Evolutionary conservation across 1,284 basidiomycete species (phyloP).

Genomic region (Sanguinoderma infundibulare): DNA sequence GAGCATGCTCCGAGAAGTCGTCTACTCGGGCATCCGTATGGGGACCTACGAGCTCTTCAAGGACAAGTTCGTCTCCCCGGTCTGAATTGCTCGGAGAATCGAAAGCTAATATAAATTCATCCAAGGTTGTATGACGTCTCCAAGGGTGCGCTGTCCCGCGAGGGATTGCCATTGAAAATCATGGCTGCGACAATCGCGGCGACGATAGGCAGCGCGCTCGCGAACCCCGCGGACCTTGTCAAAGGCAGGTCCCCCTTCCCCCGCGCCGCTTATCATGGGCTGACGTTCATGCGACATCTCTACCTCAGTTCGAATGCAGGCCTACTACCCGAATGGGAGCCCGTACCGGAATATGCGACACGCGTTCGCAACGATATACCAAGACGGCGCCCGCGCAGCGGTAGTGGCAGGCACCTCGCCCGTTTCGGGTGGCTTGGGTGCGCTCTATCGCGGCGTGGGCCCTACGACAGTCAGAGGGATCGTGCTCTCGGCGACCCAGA

Average conservation of each 20-base stretch:
- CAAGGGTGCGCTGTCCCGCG: slow-evolving; percentile 35
- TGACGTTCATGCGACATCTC: neutral
- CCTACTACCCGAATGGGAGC: slow-evolving; percentile 39
- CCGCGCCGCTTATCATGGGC: neutral
- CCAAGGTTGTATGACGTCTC: slow-evolving; percentile 30
- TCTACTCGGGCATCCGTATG: slow-evolving; percentile 43
- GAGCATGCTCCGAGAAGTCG: slow-evolving; percentile 42
- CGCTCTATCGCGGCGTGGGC: slow-evolving; percentile 42
- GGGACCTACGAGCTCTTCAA: slow-evolving; percentile 47
- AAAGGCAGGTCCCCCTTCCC: slow-evolving; percentile 35
- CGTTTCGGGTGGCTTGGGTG: slow-evolving; percentile 33
- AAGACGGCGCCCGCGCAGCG: slow-evolving; percentile 34
- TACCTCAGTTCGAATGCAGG: slow-evolving; percentile 43
- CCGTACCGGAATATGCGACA: slow-evolving; percentile 40
- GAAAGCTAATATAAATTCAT: neutral
- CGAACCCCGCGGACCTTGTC: slow-evolving; percentile 44
- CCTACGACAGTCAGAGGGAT: slow-evolving; percentile 43
- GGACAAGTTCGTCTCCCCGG: slow-evolving; percentile 35
- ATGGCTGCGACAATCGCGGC: slow-evolving; percentile 40
- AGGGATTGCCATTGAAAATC: slow-evolving; percentile 41
- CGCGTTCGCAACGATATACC: slow-evolving; percentile 39
- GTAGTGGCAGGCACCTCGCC: slow-evolving; percentile 12
- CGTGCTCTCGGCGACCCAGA: slow-evolving; percentile 42
- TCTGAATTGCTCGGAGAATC: too few species aligned
- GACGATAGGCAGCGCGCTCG: slow-evolving; percentile 42